Evolutionary conservation across 208 protist genomes (phyloP).

Genomic region (Naegleria lovaniensis): DNA sequence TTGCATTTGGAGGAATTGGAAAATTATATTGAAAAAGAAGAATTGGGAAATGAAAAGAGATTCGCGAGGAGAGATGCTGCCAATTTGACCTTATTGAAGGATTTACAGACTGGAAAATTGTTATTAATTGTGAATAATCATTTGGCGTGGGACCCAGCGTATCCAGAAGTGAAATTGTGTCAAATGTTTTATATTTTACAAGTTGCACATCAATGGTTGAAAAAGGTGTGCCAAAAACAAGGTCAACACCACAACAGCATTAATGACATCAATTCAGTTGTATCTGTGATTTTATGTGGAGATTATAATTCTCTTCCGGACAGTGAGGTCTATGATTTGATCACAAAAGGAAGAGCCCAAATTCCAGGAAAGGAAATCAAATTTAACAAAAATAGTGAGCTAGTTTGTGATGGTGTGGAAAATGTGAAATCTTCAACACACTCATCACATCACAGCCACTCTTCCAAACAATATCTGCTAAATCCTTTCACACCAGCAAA

Average conservation of each 20-base stretch:
- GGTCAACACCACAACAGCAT: too few species aligned
- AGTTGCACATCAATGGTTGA: not conserved
- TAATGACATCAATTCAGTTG: too few species aligned
- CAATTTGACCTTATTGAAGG: not conserved
- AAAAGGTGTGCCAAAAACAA: too few species aligned
- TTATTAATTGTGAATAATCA: not conserved
- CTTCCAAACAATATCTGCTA: too few species aligned
- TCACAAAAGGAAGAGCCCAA: not conserved
- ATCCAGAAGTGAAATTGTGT: not conserved
- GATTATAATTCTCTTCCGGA: slow-evolving; percentile 8
- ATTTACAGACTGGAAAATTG: not conserved
- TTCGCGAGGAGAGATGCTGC: not conserved
- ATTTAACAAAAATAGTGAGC: not conserved
- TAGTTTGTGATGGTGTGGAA: too few species aligned
- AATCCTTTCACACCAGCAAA: not conserved
- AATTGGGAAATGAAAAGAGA: not conserved
- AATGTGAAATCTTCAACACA: not conserved
- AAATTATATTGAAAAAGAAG: too few species aligned
- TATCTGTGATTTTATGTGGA: not conserved
- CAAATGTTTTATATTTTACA: not conserved
- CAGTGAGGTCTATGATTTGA: not conserved
- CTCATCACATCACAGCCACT: not conserved
- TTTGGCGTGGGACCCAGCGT: not conserved
- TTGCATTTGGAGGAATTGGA: not conserved
- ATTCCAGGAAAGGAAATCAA: not conserved